Base-by-base conservation (phyloP, 805 yeast genomes). In the Wilhelminamyces savonicus region DNA sequence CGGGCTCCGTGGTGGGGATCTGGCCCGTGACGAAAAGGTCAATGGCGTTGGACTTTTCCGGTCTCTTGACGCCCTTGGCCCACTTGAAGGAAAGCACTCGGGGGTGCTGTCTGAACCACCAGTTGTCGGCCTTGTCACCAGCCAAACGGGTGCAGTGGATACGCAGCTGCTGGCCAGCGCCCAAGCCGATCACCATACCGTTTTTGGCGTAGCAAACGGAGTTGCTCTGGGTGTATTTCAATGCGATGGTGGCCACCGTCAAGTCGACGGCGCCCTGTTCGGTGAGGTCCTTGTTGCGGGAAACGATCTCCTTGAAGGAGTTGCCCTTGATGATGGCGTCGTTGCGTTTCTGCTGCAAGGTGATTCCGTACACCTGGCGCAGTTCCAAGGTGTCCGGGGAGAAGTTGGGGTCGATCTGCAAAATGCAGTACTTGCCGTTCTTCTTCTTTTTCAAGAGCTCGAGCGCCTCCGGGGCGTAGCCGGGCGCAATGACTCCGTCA, bases 21-120 rank as follows among this genome's bases (percentile, higher is more conserved):
- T 92, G 96, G 44, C 78, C 76, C 14, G 95, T 78, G 26, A 92
- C 97, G 54, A 56, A 92, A 59, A 92, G 71, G 61, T 92, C 99
- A 60, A 92, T 92, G 32, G 97, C 98, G 56, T 92, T 92, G 29
- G 95, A 82, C 76, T 92, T 92, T 59, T 92, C 98, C 41, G 97
- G 97, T 69, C 96, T 85, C 76, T 92, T 92, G 46, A 82, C 82
- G 54, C 97, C 97, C 69, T 86, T 86, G 41, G 95, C 94, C 97
- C 97, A 92, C 67, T 90, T 76, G 76, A 92, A 82, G 15, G 67
- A 92, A 36, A 92, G 67, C 7, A 92, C 97, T 56, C 70, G 77
- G 46, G 97, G 97, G 65, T 92, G 98, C 64, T 92, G 97, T 72
- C 99, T 82, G 54, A 92, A 75, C 98, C 98, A 92, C 97, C 97